Percentiles rank a stretch among this genome's conserved stretches.
phyloP scores from a whole-genome alignment of 169 alveolate species.

The Prorocentrum cordatum region DNA sequence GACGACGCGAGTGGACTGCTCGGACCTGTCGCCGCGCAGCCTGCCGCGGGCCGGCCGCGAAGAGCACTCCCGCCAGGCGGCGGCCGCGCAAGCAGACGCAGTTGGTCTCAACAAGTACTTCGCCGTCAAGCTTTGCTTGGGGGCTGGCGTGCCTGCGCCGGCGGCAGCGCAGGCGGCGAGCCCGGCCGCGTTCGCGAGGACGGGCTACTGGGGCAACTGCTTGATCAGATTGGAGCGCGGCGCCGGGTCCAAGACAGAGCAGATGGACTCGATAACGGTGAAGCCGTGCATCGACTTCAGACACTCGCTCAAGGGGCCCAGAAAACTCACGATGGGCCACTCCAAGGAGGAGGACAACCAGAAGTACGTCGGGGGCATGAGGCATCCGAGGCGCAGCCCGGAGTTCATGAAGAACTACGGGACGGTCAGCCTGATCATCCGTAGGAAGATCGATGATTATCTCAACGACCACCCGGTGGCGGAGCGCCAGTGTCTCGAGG shows the following conservation, averaged over 20 bases:
- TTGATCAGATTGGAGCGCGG: background rate
- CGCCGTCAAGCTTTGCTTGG: too few species aligned
- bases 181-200: background rate
- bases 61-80: background rate
- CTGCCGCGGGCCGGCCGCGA: background rate
- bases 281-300: background rate
- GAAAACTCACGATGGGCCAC: background rate
- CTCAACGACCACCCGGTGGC: background rate
- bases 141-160: too few species aligned
- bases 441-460: background rate
- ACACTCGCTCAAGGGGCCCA: background rate
- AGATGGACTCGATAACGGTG: background rate
- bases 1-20: background rate
- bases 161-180: background rate
- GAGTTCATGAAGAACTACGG: background rate
- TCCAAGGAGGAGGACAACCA: too few species aligned
- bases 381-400: background rate
- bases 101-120: too few species aligned
- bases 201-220: background rate
- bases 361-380: background rate
- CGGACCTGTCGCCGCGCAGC: background rate
- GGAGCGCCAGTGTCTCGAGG: background rate
- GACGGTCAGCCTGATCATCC: background rate
- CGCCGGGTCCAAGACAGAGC: background rate
- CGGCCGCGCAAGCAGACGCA: too few species aligned